phyloP scores from a whole-genome alignment of 225 moss, liverwort and hornwort genomes.

The Lunularia cruciata region DNA sequence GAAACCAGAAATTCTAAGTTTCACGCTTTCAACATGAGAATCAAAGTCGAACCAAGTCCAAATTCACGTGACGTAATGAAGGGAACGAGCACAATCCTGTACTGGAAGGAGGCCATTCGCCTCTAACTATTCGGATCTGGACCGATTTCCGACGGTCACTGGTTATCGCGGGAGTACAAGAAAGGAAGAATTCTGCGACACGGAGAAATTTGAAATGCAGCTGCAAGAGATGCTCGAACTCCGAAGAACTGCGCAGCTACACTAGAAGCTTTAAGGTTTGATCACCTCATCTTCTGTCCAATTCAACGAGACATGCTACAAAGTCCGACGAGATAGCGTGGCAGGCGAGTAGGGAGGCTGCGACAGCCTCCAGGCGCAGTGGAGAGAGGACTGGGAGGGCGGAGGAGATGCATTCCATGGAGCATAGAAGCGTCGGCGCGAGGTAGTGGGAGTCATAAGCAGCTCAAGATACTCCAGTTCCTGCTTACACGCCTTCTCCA shows the following conservation, averaged over 20 bases:
- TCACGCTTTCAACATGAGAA: background rate
- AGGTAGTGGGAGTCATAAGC: constrained; percentile 29
- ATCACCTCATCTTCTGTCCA: background rate
- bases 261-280: background rate
- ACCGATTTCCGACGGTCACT: background rate
- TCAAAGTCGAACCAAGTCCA: background rate
- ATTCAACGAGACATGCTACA: background rate
- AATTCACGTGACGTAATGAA: background rate
- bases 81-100: background rate
- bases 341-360: background rate
- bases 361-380: constrained; percentile 15
- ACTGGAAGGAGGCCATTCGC: background rate
- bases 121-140: constrained; percentile 22
- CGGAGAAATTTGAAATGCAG: background rate
- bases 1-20: background rate
- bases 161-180: background rate
- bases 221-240: background rate
- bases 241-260: background rate
- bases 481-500: constrained; percentile 15
- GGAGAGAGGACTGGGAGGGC: constrained; percentile 15
- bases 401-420: constrained; percentile 23
- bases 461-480: background rate
- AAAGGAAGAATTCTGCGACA: background rate
- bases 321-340: background rate
- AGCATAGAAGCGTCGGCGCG: constrained; percentile 31